Evolutionary conservation across 2,329 filamentous ascomycete species (phyloP), one percentile per base, ranked within the genome.

Genomic region (Fusarium veterinarium): DNA sequence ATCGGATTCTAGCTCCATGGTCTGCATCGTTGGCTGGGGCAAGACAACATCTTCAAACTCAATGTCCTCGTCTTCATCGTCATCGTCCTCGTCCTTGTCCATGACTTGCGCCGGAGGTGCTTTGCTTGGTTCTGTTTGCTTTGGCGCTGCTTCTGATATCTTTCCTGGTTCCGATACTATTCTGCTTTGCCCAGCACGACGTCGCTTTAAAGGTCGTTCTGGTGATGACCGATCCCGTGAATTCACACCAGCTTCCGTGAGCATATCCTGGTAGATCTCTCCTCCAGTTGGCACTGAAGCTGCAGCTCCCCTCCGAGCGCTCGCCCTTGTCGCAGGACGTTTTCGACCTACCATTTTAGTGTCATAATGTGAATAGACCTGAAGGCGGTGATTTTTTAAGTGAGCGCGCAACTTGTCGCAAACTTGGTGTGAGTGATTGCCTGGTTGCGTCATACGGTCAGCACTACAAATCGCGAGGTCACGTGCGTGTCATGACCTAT

Each of bases 11-110:
- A 83, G 77, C 49, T 85, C 82, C 60, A 88, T 81, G 2, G 87
- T 89, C 75, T 90, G 87, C 23, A 88, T 73, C 0, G 83, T 87
- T 1, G 86, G 83, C 19, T 80, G 71, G 1, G 87, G 87, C 6
- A 88, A 73, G 8, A 79, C 72, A 3, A 89, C 85, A 74, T 89
- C 87, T 67, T 88, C 83, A 71, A 89, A 88, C 46, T 86, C 83
- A 28, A 85, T 61, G 17, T 82, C 80, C 6, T 85, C 84, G 7
- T 85, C 85, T 6, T 84, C 82, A 2, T 83, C 80, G 3, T 80
- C 81, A 10, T 79, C 75, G 1, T 75, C 71, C 6, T 65, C 64
- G 49, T 56, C 71, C 40, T 63, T 38, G n/a, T 33, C 60, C 33
- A 35, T 48, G 20, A 35, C 40, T 38, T 56, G 53, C 14, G n/a